Evolutionary conservation across 2,329 filamentous ascomycete genomes (phyloP), one percentile per base, ranked within the genome.

Genomic region (Talaromyces islandicus): DNA sequence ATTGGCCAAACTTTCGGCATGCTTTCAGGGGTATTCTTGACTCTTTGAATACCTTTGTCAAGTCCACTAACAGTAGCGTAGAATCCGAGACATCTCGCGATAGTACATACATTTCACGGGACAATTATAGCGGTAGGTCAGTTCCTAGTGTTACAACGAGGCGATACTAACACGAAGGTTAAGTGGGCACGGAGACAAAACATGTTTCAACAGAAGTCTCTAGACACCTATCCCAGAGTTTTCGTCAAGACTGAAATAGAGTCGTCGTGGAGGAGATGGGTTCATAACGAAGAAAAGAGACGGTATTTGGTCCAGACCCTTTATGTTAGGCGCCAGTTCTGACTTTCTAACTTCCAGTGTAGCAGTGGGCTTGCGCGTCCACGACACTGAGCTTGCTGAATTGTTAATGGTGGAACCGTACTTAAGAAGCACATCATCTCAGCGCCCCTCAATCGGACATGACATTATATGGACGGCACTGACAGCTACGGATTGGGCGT

Each of bases 341-440:
- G n/a, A 43, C 21, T 24, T 59, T 5, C 24, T 9, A 17, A 7
- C n/a, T 24, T 25, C 3, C 25, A 59, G 57, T 17, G 57, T 54
- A 7, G 57, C 57, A 2, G 25, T 48, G 25, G 64, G 63, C 7
- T 35, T 70, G 30, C 60, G 68, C 11, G 67, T 70, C 21, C 68
- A 72, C 56, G 69, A 71, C 46, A 68, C 69, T 14, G 68, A 71
- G 19, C 65, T 72, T 12, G 67, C 68, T 1, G 66, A 64, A 48
- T 19, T 69, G 1, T 64, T 67, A 5, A 63, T 60, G 66, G 67
- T 57, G 38, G 66, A 55, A 60, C 67, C 25, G 58, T 67, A 29
- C 63, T 21, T 69, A 63, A 56, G 60, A 53, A 48, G 64, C 62
- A 2, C 64, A 14, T 7, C 38, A 7, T 14, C 35, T 14, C 21